These are phyloP conservation scores for Galeopsis tetrahit DNA, from an alignment of 257 asterid genomes.

Conservation along the genomic window DNA sequence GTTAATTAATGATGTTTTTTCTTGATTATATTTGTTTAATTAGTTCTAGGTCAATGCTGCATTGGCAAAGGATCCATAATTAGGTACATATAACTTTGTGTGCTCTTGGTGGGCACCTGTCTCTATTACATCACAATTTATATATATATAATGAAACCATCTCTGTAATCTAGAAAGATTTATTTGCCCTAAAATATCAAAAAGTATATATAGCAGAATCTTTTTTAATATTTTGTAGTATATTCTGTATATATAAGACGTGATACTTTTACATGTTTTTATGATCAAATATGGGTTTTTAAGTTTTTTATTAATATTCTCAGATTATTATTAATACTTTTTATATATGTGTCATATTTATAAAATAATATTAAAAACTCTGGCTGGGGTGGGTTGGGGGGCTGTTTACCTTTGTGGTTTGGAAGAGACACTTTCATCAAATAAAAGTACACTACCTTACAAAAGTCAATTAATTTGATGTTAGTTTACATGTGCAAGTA, in stretches of 20 bases:
- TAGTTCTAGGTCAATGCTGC: constrained; percentile 27
- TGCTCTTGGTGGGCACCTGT: constrained; percentile 31
- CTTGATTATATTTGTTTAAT: neutral
- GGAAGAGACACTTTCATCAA: constrained; percentile 34
- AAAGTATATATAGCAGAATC: neutral
- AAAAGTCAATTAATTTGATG: constrained; percentile 30
- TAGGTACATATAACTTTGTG: constrained; percentile 29
- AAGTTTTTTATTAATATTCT: neutral
- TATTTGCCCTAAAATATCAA: constrained; percentile 18
- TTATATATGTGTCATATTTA: too few species aligned
- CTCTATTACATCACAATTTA: neutral
- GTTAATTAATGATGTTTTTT: constrained; percentile 5
- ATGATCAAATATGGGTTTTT: neutral
- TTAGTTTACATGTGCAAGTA: neutral
- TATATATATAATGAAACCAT: constrained; percentile 17
- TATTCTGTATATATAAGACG: neutral
- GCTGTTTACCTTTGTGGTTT: constrained; percentile 24
- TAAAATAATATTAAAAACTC: neutral
- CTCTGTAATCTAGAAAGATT: neutral
- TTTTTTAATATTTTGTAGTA: constrained; percentile 10
- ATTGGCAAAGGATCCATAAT: constrained; percentile 5
- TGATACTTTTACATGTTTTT: too few species aligned
- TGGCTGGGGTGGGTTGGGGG: neutral
- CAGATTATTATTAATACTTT: too few species aligned
- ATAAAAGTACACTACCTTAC: neutral